Evolutionary conservation across 352 stramenopile species (phyloP).

Genomic region (Elongisporangium prolatum): DNA sequence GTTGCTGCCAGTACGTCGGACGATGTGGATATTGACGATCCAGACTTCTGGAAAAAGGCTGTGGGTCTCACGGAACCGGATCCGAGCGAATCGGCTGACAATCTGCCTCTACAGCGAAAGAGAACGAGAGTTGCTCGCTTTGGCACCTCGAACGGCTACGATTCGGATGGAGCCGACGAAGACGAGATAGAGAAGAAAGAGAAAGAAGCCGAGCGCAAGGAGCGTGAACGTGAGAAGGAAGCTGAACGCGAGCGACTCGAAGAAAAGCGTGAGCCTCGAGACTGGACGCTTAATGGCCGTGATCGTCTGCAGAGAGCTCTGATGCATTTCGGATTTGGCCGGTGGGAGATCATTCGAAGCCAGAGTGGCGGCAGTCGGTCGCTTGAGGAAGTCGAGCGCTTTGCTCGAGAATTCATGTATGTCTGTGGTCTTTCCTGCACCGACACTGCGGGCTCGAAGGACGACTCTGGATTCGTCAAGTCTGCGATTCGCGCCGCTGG

Average conservation of each 20-base stretch:
- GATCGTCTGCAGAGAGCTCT: slow-evolving; percentile 79
- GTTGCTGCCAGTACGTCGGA: slow-evolving; percentile 85
- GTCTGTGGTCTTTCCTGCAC: slow-evolving; percentile 68
- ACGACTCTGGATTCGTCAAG: slow-evolving; percentile 83
- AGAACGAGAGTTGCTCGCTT: slow-evolving; percentile 84
- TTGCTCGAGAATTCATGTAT: slow-evolving; percentile 86
- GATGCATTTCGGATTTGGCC: slow-evolving; percentile 86
- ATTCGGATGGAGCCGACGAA: slow-evolving; percentile 68
- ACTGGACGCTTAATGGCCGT: slow-evolving; percentile 85
- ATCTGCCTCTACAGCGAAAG: slow-evolving; percentile 78
- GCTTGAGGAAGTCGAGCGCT: slow-evolving; percentile 77
- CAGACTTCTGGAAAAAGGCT: slow-evolving; percentile 99
- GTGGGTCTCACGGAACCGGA: slow-evolving; percentile 82
- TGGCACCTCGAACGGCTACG: slow-evolving; percentile 45
- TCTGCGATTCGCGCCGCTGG: slow-evolving; percentile 62
- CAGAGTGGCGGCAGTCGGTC: slow-evolving; percentile 84
- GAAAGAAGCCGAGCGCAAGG: slow-evolving; percentile 26
- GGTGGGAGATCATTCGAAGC: slow-evolving; percentile 86
- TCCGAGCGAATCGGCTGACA: slow-evolving; percentile 40
- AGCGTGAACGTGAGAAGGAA: slow-evolving; percentile 40
- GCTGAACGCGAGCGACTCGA: slow-evolving; percentile 42
- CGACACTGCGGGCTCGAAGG: slow-evolving; percentile 55
- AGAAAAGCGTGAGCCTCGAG: slow-evolving; percentile 61
- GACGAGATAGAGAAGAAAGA: slow-evolving; percentile 41
- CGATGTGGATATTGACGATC: slow-evolving; percentile 98